Conservation (phyloP, 2,329 filamentous ascomycete species). For the Arthrobotrys musiformis region DNA sequence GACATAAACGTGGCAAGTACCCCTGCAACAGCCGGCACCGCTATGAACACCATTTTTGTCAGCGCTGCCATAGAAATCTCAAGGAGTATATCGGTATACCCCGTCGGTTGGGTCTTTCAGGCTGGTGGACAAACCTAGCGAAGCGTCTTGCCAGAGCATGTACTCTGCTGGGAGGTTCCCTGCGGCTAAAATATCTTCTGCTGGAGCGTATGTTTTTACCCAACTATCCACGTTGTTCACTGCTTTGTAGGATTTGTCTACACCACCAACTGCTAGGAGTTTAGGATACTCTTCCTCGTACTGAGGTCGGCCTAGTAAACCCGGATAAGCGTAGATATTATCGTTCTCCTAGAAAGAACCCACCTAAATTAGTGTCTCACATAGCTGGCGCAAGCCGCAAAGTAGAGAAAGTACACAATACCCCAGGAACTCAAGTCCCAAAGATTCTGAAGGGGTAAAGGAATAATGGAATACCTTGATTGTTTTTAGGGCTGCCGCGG, state of each 20-base stretch:
- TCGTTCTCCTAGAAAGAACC: background rate
- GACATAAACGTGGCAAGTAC: conserved; percentile 3
- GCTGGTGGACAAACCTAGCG: background rate
- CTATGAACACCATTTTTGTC: background rate
- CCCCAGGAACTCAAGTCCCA: too few relatives aligned
- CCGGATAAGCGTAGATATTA: background rate
- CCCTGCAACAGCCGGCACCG: background rate
- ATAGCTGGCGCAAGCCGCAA: too few relatives aligned
- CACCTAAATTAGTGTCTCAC: background rate
- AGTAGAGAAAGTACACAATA: too few relatives aligned
- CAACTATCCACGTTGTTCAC: background rate
- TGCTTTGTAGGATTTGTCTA: background rate
- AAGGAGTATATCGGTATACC: too few relatives aligned
- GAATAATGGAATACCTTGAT: background rate
- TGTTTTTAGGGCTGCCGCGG: background rate
- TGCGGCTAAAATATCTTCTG: background rate
- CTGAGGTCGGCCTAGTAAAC: background rate
- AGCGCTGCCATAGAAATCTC: too few relatives aligned
- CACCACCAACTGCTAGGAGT: background rate
- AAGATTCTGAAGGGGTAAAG: background rate
- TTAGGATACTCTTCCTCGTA: background rate
- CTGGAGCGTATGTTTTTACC: background rate
- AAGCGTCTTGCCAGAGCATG: too few relatives aligned
- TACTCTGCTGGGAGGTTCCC: background rate
- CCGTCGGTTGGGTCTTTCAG: too few relatives aligned